A percentile compares a stretch with the other conserved stretches of the same genome.
These are phyloP conservation scores for Phytophthora pisi DNA, from an alignment of 352 stramenopile genomes.

Conservation along the genomic window DNA sequence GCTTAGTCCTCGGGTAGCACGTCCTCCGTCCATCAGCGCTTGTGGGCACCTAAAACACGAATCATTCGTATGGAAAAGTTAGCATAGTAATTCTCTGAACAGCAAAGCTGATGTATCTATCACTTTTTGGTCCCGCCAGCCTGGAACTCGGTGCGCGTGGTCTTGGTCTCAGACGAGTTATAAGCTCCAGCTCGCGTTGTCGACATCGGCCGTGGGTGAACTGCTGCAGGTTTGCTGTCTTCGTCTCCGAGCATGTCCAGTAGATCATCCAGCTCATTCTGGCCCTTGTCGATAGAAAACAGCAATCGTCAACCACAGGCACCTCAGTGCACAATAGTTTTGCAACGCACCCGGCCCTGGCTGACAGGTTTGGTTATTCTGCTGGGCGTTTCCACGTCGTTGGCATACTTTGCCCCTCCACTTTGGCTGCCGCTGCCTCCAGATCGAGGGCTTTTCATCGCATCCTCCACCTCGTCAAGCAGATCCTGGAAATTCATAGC, in stretches of 20 bases:
- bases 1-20: constrained; percentile 60
- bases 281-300: constrained; percentile 14
- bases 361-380: constrained; percentile 18
- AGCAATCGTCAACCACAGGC: neutral
- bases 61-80: neutral
- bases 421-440: constrained; percentile 15
- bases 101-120: neutral
- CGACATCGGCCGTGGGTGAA: constrained; percentile 39
- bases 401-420: constrained; percentile 16
- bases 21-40: constrained; percentile 58
- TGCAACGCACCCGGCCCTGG: constrained; percentile 24
- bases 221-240: constrained; percentile 34
- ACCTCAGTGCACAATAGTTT: neutral
- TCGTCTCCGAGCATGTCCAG: constrained; percentile 67
- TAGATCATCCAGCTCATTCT: constrained; percentile 78
- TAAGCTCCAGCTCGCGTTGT: constrained; percentile 21
- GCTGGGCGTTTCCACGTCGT: neutral
- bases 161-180: constrained; percentile 22
- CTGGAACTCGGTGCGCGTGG: constrained; percentile 38
- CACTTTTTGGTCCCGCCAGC: constrained; percentile 70
- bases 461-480: constrained; percentile 72
- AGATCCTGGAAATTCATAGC: constrained; percentile 77
- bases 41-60: constrained; percentile 51
- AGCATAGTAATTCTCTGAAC: neutral
- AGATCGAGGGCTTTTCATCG: constrained; percentile 48